Evolutionary conservation across 495 filamentous ascomycete genomes (phyloP).

Genomic region (Cetradonia linearis): DNA sequence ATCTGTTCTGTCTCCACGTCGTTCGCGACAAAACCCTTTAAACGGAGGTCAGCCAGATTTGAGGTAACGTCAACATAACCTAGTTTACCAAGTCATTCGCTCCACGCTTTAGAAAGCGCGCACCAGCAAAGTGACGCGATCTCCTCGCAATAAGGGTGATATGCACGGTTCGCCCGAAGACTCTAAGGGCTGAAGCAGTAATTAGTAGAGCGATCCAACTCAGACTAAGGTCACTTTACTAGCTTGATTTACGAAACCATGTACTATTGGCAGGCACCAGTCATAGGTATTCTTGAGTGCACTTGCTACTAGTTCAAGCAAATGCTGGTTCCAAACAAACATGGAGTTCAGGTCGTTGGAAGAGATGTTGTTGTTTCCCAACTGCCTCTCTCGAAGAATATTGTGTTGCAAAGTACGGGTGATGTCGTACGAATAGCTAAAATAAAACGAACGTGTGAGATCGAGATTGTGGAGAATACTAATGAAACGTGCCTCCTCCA

Average conservation of each 20-base stretch:
- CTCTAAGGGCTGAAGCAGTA: slow-evolving; percentile 47
- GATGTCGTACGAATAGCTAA: slow-evolving; percentile 96
- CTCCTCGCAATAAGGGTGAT: slow-evolving; percentile 88
- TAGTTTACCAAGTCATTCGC: slow-evolving; percentile 65
- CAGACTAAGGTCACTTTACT: slow-evolving; percentile 27
- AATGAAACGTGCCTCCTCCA: slow-evolving; percentile 83
- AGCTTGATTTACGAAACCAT: slow-evolving; percentile 90
- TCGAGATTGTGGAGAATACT: slow-evolving; percentile 85
- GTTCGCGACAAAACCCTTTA: slow-evolving; percentile 83
- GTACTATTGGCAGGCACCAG: slow-evolving; percentile 93
- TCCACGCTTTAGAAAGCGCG: slow-evolving; percentile 86
- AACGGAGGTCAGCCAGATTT: slow-evolving; percentile 18
- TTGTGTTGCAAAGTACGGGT: slow-evolving; percentile 89
- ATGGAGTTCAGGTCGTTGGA: slow-evolving; percentile 74
- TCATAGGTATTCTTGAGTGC: slow-evolving; percentile 73
- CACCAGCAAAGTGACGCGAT: slow-evolving; percentile 88
- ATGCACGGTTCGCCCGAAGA: slow-evolving; percentile 77
- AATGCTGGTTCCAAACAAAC: slow-evolving; percentile 96
- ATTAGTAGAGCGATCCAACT: background rate
- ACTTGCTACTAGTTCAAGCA: slow-evolving; percentile 64
- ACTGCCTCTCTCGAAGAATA: slow-evolving; percentile 66
- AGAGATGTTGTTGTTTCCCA: slow-evolving; percentile 48
- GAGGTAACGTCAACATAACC: background rate
- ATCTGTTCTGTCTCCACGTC: slow-evolving; percentile 99
- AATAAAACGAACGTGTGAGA: slow-evolving; percentile 85